Evolutionary conservation across 495 filamentous ascomycete species (phyloP).

Genomic region (Neurospora sp.): DNA sequence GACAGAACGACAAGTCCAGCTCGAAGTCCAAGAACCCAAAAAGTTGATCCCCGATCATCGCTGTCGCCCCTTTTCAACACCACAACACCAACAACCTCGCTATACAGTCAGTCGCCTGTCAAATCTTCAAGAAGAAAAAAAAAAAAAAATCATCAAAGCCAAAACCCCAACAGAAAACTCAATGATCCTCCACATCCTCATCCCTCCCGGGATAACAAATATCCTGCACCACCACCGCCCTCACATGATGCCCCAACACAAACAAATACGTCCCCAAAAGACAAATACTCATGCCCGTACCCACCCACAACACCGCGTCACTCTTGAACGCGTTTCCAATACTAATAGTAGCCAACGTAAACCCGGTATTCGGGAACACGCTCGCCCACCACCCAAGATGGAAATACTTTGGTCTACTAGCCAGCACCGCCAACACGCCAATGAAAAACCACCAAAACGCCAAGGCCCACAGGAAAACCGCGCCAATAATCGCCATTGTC

Average conservation of each 20-base stretch:
- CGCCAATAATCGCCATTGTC: conserved; percentile 42
- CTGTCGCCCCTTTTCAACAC: not conserved
- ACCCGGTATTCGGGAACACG: conserved; percentile 53
- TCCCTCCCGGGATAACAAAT: conserved; percentile 56
- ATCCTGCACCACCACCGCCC: conserved; percentile 42
- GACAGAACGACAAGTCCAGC: not conserved
- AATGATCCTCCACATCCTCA: conserved; percentile 41
- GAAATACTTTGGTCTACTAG: conserved; percentile 40
- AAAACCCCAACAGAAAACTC: not conserved
- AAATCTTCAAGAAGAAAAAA: not conserved
- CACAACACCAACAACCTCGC: not conserved
- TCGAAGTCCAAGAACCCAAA: not conserved
- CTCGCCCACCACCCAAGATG: conserved; percentile 47
- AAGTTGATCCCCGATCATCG: not conserved
- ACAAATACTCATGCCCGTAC: conserved; percentile 41
- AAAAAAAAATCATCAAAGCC: too few species aligned
- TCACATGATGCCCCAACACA: conserved; percentile 42
- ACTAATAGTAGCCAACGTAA: conserved; percentile 40
- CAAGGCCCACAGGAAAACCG: conserved; percentile 63
- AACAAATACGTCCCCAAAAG: conserved; percentile 48
- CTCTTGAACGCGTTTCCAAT: conserved; percentile 37
- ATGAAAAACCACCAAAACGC: conserved; percentile 67
- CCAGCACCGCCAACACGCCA: conserved; percentile 43
- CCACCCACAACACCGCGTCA: conserved; percentile 33
- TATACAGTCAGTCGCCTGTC: not conserved